These are phyloP conservation scores for Trypanosoma scelopori DNA, from an alignment of 208 protist species.

Conservation along the genomic window DNA sequence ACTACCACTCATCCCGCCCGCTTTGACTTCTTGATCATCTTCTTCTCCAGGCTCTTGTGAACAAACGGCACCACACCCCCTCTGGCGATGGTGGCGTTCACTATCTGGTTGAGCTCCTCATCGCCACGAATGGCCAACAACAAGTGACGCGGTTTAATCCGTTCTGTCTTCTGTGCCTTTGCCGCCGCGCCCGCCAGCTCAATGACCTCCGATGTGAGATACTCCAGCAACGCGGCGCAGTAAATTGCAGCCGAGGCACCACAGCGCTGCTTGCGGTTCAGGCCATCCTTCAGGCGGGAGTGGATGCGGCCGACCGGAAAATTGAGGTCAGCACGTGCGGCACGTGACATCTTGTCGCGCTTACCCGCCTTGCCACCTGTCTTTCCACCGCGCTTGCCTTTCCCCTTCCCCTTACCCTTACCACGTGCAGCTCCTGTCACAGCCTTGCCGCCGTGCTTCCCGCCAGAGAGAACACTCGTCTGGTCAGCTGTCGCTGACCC, in stretches of 20 bases:
- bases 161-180: constrained; percentile 96
- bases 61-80: constrained; percentile 90
- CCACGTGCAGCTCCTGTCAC: constrained; percentile 39
- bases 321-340: constrained; percentile 89
- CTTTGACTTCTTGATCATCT: constrained; percentile 91
- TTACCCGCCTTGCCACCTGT: constrained; percentile 86
- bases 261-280: constrained; percentile 94
- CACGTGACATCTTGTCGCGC: constrained; percentile 84
- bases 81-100: constrained; percentile 93
- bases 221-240: constrained; percentile 98
- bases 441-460: constrained; percentile 83
- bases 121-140: constrained; percentile 98
- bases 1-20: constrained; percentile 41
- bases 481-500: constrained; percentile 82
- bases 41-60: constrained; percentile 90
- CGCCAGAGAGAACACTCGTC: constrained; percentile 84
- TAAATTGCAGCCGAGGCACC: constrained; percentile 98
- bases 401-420: constrained; percentile 89
- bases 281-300: constrained; percentile 96
- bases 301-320: constrained; percentile 99
- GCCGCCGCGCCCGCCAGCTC: constrained; percentile 98
- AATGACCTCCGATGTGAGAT: constrained; percentile 98
- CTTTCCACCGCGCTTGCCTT: constrained; percentile 85
- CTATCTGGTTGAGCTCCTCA: constrained; percentile 98
- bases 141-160: constrained; percentile 98